A percentile compares a stretch with the other conserved stretches of the same genome.
Conservation (phyloP, 2,329 filamentous ascomycete genomes). For the Cytospora piceae region DNA sequence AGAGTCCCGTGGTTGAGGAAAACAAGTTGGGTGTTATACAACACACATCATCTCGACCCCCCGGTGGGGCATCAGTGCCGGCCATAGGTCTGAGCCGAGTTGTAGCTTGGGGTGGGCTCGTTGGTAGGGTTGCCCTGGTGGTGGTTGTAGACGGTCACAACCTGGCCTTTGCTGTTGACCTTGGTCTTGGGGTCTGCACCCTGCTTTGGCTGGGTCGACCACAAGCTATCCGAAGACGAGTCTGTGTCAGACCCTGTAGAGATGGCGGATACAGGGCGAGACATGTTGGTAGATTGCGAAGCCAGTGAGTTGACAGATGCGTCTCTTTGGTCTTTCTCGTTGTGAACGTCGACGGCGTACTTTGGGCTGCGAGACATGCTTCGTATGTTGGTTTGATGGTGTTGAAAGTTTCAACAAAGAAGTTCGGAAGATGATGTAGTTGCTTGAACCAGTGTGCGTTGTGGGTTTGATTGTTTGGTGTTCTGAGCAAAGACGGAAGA, state of each 20-base stretch:
- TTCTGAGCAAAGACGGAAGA: not conserved
- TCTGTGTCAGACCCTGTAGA: slow-evolving; percentile 20
- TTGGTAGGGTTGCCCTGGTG: slow-evolving; percentile 2
- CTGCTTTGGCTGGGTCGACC: slow-evolving; percentile 10
- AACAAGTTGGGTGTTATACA: not conserved
- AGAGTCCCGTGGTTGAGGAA: not conserved
- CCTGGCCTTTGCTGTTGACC: slow-evolving; percentile 19
- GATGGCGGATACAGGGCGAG: slow-evolving; percentile 10
- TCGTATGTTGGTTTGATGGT: not conserved
- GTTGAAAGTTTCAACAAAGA: not conserved
- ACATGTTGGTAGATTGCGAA: slow-evolving; percentile 14
- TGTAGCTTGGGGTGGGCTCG: slow-evolving; percentile 14
- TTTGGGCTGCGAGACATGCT: slow-evolving; percentile 23
- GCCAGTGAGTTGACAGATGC: slow-evolving; percentile 23
- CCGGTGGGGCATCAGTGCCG: not conserved
- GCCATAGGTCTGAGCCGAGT: slow-evolving; percentile 5
- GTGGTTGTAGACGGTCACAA: slow-evolving; percentile 28
- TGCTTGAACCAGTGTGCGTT: not conserved
- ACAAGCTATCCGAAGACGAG: slow-evolving; percentile 1
- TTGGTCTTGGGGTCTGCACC: slow-evolving; percentile 20
- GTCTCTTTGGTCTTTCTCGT: slow-evolving; percentile 3
- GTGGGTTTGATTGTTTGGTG: not conserved
- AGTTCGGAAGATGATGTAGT: not conserved
- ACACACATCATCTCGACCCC: not conserved
- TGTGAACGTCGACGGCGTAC: slow-evolving; percentile 22